Conservation (phyloP, 768 basidiomycete species). For the Chalciporus pseudorubinellus region DNA sequence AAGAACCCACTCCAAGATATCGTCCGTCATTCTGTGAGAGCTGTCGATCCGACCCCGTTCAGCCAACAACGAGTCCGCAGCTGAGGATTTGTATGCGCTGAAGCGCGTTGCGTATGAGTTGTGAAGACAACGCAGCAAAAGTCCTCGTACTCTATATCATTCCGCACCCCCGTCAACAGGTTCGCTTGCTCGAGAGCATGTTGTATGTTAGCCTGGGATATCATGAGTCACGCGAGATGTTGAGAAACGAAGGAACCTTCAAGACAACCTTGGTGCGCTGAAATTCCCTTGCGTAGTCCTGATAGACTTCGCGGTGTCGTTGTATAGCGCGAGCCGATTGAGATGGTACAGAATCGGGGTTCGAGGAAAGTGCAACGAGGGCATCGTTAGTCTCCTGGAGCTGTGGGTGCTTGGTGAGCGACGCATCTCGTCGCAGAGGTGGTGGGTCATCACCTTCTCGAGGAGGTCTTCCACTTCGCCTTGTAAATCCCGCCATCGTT, state of each 20-base stretch:
- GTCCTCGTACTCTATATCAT: slow-evolving; percentile 87
- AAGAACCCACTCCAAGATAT: slow-evolving; percentile 71
- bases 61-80: slow-evolving; percentile 80
- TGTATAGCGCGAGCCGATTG: slow-evolving; percentile 86
- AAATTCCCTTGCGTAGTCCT: slow-evolving; percentile 85
- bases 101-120: neutral
- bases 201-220: slow-evolving; percentile 69
- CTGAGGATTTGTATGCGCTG: slow-evolving; percentile 89
- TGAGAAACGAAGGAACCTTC: neutral
- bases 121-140: neutral
- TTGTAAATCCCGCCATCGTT: slow-evolving; percentile 82
- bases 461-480: slow-evolving; percentile 82
- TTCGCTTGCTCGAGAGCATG: slow-evolving; percentile 84
- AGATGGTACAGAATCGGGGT: slow-evolving; percentile 64
- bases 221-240: neutral
- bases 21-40: slow-evolving; percentile 93
- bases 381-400: slow-evolving; percentile 86
- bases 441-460: slow-evolving; percentile 60
- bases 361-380: slow-evolving; percentile 62
- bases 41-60: slow-evolving; percentile 90
- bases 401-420: slow-evolving; percentile 40
- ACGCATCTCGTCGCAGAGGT: neutral
- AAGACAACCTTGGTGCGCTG: slow-evolving; percentile 73
- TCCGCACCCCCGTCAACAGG: slow-evolving; percentile 84
- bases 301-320: slow-evolving; percentile 84